Evolutionary conservation across 495 filamentous ascomycete species (phyloP), one percentile per base, ranked within the genome.

Genomic region (Polyplosphaeria fusca): DNA sequence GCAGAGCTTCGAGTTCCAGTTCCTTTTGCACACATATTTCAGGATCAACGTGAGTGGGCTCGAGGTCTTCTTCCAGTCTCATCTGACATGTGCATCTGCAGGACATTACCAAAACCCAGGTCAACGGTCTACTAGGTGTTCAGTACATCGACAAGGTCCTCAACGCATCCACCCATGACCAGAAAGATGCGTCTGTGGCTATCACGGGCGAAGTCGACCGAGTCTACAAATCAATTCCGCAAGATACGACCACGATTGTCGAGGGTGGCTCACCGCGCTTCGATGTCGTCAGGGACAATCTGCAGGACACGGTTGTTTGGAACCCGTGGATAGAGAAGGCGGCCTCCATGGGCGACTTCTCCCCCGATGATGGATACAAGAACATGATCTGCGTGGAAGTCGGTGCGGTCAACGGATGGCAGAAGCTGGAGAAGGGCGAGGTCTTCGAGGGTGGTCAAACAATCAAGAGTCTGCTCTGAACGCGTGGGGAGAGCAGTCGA

Each of bases 381-480:
- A 80, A 89, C 19, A 95, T 97, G 89, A 19, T 98, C 45, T 96
- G 92, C 71, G 82, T 97, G 42, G 94, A 97, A 74, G 86, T 91
- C 5, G 93, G 94, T 1, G 78, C 85, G 0, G 93, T 99, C 13
- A 74, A 77, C 53, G 80, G 76, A 3, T 96, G 89, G 89, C 82
- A 85, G 71, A 85, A 80, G 11, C 74, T 99, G 52, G 94, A 96
- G 69, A 80, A 79, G 9, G 88, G 88, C 7, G 93, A 95, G 65
- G 84, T 84, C 7, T 95, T 90, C 77, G 90, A 95, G 72, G 93
- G 89, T 7, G 89, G 88, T 22, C 87, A 93, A 79, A 82, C 84
- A 39, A 87, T 96, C 47, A 65, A 65, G 48, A 66, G 63, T 28
- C 52, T 69, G 44, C 47, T 68, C 19, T 65, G 51, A 65, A 35